These are phyloP conservation scores for Colletotrichum agaves DNA, from an alignment of 2,329 filamentous ascomycete species.

Conservation along the genomic window DNA sequence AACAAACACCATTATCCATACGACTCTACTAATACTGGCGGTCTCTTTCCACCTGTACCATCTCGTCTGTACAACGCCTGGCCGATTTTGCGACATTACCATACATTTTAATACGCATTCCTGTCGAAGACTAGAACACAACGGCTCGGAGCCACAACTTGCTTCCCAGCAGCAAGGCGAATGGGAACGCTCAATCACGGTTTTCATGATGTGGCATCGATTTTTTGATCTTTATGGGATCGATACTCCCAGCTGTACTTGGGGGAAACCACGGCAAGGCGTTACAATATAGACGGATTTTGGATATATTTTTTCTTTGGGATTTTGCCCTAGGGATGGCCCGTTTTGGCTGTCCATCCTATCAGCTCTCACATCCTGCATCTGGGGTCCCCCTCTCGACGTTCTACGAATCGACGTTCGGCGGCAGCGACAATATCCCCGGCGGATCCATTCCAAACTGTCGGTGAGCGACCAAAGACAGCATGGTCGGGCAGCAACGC, in stretches of 20 bases:
- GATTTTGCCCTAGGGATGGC: slow-evolving; percentile 15
- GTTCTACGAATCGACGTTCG: slow-evolving; percentile 22
- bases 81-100: slow-evolving; percentile 36
- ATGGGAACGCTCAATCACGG: slow-evolving; percentile 35
- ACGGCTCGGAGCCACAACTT: slow-evolving; percentile 51
- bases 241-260: slow-evolving; percentile 16
- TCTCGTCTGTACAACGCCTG: slow-evolving; percentile 32
- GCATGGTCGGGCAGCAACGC: slow-evolving; percentile 37
- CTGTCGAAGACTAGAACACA: slow-evolving; percentile 47
- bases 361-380: slow-evolving; percentile 37
- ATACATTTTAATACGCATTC: slow-evolving; percentile 50
- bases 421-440: slow-evolving; percentile 30
- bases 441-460: slow-evolving; percentile 37
- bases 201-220: slow-evolving; percentile 39
- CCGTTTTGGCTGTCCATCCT: not conserved
- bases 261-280: slow-evolving; percentile 28
- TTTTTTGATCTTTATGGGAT: slow-evolving; percentile 36
- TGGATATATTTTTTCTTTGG: slow-evolving; percentile 19
- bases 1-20: slow-evolving; percentile 21
- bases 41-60: slow-evolving; percentile 31
- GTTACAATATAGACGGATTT: slow-evolving; percentile 37
- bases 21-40: slow-evolving; percentile 33
- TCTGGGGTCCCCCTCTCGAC: slow-evolving; percentile 32
- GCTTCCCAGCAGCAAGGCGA: slow-evolving; percentile 51
- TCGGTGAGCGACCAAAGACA: slow-evolving; percentile 31